Evolutionary conservation across 148 eudicot genomes (phyloP), one percentile per base, ranked within the genome.

Genomic region (Cornus kousa): DNA sequence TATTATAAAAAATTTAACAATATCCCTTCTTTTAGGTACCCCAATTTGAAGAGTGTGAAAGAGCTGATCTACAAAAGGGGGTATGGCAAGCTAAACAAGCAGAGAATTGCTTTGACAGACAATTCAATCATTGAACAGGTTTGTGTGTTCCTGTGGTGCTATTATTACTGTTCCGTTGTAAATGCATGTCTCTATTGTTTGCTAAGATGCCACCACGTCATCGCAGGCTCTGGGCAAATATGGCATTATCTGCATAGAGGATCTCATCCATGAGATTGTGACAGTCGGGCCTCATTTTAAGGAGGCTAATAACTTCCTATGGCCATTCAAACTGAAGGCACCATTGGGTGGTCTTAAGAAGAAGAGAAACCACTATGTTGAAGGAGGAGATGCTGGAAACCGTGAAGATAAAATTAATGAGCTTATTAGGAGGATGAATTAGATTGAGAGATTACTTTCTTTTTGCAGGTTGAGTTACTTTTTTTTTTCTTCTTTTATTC

Each of bases 51-150:
- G 88, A 93, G 95, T 82, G 89, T 93, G 67, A 91, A 22, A 84
- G 93, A 93, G 64, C 80, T 93, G 73, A 93, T 91, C 37, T 93
- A 90, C 93, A 93, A 90, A 86, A 88, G 95, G 73, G 97, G 97
- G 20, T 91, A 74, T 75, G 97, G 95, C 48, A 93, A 93, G 84
- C 88, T 91, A 59, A 74, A 91, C 78, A 87, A 90, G 85, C 95
- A 93, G 85, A 79, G 92, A 22, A 89, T 86, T 80, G 86, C 93
- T 66, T 86, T 93, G 86, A 91, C 94, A 1, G 97, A 93, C 79
- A 93, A 93, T 68, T 80, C 91, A 68, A 77, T 93, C 19, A 81
- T 93, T 69, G 92, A 89, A 82, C 89, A 89, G 94, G 94, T 91
- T 68, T 46, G 69, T 83, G 3, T 50, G 71, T 74, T 40, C 20